phyloP scores from a whole-genome alignment of 345 rosid genomes.

The Lumnitzera racemosa region DNA sequence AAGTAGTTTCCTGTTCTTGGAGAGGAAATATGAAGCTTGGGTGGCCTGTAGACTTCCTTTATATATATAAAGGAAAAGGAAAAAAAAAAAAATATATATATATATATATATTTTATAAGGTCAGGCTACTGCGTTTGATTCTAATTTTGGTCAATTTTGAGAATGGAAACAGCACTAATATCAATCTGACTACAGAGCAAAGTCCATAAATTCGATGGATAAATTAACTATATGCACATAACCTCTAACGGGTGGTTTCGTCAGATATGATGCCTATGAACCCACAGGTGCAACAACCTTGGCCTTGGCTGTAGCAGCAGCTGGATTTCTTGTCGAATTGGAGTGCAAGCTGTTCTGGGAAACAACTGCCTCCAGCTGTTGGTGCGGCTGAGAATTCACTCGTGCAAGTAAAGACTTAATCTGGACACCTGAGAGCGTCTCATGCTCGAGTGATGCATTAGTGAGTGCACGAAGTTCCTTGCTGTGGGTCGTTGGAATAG shows the following conservation, averaged over 20 bases:
- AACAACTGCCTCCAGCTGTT: slow-evolving; percentile 41
- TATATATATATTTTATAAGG: too few species aligned
- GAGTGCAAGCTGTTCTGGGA: slow-evolving; percentile 37
- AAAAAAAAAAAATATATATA: too few species aligned
- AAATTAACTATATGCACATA: slow-evolving; percentile 25
- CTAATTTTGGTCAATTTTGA: background rate
- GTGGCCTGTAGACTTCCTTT: too few species aligned
- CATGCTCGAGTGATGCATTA: slow-evolving; percentile 68
- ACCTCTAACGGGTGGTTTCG: slow-evolving; percentile 1
- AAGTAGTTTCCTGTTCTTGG: too few species aligned
- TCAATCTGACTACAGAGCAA: background rate
- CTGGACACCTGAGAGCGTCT: slow-evolving; percentile 73
- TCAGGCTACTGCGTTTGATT: too few species aligned
- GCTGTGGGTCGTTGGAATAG: slow-evolving; percentile 57
- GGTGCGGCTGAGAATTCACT: slow-evolving; percentile 54
- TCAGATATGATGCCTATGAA: slow-evolving; percentile 29
- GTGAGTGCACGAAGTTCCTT: slow-evolving; percentile 85
- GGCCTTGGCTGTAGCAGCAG: slow-evolving; percentile 64
- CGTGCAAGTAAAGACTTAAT: slow-evolving; percentile 62
- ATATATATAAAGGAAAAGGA: too few species aligned
- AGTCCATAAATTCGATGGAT: background rate
- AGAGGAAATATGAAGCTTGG: too few species aligned
- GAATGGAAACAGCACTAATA: slow-evolving; percentile 1
- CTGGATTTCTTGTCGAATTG: slow-evolving; percentile 59
- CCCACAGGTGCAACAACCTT: slow-evolving; percentile 88